These are phyloP conservation scores for Fallopia convolvulus DNA, from an alignment of 148 eudicot species.

Conservation along the genomic window DNA sequence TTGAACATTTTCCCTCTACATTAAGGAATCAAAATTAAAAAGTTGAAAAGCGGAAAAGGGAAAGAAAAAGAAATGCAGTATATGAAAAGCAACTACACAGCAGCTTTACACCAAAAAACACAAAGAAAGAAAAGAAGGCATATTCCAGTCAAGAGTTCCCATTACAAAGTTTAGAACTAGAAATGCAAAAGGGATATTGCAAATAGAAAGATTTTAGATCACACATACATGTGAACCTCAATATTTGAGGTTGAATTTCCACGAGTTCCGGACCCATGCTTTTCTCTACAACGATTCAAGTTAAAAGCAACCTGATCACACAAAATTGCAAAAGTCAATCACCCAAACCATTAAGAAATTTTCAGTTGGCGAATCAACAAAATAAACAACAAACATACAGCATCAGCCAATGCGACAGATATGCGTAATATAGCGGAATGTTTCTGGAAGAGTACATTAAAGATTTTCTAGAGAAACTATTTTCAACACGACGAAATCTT, in stretches of 20 bases:
- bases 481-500: not conserved
- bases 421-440: not conserved
- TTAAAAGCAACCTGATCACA: not conserved
- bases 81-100: not conserved
- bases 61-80: not conserved
- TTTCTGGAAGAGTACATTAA: not conserved
- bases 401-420: constrained; percentile 4
- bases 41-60: not conserved
- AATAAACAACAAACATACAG: not conserved
- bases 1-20: not conserved
- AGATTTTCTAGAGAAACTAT: not conserved
- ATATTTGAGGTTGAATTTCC: constrained; percentile 9
- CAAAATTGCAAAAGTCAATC: not conserved
- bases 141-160: not conserved
- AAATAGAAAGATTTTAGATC: not conserved
- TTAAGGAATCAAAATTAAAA: not conserved
- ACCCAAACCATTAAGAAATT: not conserved
- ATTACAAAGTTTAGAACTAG: not conserved
- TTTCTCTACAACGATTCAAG: not conserved
- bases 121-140: not conserved
- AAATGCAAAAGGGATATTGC: not conserved
- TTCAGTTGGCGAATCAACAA: not conserved
- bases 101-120: not conserved
- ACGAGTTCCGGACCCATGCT: constrained; percentile 9
- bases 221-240: constrained; percentile 11